Conservation (phyloP, 257 asterid species). For the Fraxinus americana region DNA sequence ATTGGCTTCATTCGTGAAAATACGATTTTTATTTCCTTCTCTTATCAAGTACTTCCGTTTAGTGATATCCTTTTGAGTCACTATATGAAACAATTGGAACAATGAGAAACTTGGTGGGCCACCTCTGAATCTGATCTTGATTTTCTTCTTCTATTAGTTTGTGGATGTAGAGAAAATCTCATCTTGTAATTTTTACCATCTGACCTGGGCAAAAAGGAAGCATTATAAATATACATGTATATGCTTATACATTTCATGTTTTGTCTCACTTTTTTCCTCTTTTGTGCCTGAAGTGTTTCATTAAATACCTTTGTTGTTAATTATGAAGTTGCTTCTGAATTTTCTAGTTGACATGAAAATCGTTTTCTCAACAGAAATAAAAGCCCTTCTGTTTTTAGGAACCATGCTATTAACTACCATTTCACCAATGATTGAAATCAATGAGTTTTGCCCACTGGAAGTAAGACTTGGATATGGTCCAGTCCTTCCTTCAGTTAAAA, state of each 20-base stretch:
- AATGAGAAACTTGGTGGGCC: slow-evolving; percentile 15
- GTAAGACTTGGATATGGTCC: not conserved
- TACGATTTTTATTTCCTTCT: not conserved
- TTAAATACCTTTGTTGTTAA: not conserved
- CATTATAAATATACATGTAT: not conserved
- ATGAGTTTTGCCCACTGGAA: not conserved
- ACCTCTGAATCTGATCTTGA: slow-evolving; percentile 8
- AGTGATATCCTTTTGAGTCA: slow-evolving; percentile 1
- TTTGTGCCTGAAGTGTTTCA: not conserved
- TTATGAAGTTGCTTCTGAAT: not conserved
- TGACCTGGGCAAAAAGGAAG: slow-evolving; percentile 9
- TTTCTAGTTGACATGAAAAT: not conserved
- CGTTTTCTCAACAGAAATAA: not conserved
- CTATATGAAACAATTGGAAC: slow-evolving; percentile 5
- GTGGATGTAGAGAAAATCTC: not conserved
- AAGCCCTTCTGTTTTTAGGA: not conserved
- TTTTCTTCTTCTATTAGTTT: slow-evolving; percentile 6
- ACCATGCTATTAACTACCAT: not conserved
- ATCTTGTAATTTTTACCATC: not conserved
- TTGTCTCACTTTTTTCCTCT: not conserved
- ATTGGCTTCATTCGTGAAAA: slow-evolving; percentile 11
- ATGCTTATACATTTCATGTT: not conserved
- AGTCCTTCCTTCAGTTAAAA: not conserved
- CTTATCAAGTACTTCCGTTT: not conserved
- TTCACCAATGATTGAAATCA: not conserved